Conservation (phyloP, 306 rosid genomes). For the Medicago arabica region DNA sequence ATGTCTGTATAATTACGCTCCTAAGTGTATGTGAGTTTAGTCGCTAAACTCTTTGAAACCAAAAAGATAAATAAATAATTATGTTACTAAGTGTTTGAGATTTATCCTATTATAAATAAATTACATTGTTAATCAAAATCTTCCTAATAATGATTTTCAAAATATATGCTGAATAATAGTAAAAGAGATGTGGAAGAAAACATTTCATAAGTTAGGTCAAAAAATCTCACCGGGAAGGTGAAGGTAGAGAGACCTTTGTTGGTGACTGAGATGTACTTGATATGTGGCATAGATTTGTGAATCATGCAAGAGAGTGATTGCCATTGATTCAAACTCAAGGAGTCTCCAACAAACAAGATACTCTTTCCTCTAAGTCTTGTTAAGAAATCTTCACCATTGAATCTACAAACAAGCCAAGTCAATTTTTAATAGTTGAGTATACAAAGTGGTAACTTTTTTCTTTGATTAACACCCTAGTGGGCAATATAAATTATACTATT, state of each 20-base stretch:
- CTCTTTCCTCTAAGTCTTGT: conserved; percentile 52
- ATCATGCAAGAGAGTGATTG: conserved; percentile 68
- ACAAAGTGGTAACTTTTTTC: no score
- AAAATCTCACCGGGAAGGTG: no score
- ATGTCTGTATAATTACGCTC: no score
- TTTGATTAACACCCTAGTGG: no score
- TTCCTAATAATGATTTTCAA: background rate
- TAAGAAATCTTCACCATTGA: conserved; percentile 56
- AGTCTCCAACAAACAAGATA: conserved; percentile 68
- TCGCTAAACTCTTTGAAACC: no score
- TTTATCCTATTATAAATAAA: no score
- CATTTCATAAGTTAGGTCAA: background rate
- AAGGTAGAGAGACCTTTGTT: conserved; percentile 41
- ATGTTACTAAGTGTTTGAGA: no score
- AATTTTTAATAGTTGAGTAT: background rate
- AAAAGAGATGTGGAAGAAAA: background rate
- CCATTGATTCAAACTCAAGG: conserved; percentile 73
- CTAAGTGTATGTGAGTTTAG: no score
- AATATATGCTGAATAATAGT: no score
- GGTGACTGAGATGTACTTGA: conserved; percentile 33
- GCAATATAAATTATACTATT: no score
- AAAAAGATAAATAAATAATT: no score
- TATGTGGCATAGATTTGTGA: conserved; percentile 44
- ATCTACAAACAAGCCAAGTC: conserved; percentile 39
- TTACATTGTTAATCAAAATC: no score